Conservation (phyloP, 1,284 basidiomycete species). For the Grifola frondosa region DNA sequence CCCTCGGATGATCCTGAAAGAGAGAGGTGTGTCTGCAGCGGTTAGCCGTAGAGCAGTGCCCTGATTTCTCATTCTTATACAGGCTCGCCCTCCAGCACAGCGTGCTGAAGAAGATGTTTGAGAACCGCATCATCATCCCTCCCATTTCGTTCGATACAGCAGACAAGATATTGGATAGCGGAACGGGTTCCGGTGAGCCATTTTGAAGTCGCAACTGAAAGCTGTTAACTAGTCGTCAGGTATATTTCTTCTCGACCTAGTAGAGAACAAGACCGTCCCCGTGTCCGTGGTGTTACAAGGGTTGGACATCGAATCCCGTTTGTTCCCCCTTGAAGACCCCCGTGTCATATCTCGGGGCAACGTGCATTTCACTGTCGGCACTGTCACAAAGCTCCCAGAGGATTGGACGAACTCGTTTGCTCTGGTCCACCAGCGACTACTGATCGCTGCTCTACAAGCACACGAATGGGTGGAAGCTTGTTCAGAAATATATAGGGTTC, state of each 20-base stretch:
- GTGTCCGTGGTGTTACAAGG: conserved; percentile 4
- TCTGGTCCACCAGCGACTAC: conserved; percentile 30
- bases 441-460: conserved; percentile 21
- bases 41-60: too few species aligned
- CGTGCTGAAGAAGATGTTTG: conserved; percentile 17
- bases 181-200: conserved; percentile 23
- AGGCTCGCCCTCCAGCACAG: conserved; percentile 27
- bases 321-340: conserved; percentile 18
- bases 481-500: conserved; percentile 27
- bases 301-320: conserved; percentile 25
- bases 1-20: conserved; percentile 1
- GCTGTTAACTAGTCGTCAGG: conserved; percentile 5
- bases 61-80: too few species aligned
- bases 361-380: conserved; percentile 20
- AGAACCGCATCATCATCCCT: conserved; percentile 16
- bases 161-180: conserved; percentile 27
- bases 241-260: conserved; percentile 15
- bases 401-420: conserved; percentile 26
- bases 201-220: background rate
- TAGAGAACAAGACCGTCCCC: background rate
- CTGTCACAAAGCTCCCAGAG: conserved; percentile 21
- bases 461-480: conserved; percentile 23
- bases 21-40: too few species aligned
- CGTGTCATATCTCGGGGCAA: conserved; percentile 15
- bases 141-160: conserved; percentile 13